Conservation (phyloP, 1,139 yeast genomes). For the Eremothecium gossypii region DNA sequence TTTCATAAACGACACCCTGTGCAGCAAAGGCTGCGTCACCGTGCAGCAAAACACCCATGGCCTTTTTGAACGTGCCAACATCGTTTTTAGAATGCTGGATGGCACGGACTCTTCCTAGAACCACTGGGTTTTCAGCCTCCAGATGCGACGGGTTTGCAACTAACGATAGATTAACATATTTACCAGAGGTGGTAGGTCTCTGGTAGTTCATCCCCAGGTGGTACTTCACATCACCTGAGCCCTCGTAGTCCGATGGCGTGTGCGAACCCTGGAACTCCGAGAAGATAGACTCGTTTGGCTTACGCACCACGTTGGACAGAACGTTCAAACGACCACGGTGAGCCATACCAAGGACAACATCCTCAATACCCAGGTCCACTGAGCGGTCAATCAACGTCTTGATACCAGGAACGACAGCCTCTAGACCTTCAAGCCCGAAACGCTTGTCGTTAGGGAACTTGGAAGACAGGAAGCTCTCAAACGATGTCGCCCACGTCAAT, state of each 20-base stretch:
- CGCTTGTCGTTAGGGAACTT: constrained; percentile 98
- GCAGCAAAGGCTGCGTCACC: constrained; percentile 99
- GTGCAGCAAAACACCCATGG: constrained; percentile 85
- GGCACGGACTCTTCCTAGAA: constrained; percentile 95
- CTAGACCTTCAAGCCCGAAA: constrained; percentile 98
- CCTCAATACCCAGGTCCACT: constrained; percentile 90
- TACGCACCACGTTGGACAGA: constrained; percentile 95
- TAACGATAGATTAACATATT: constrained; percentile 84
- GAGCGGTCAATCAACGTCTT: constrained; percentile 91
- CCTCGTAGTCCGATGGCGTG: constrained; percentile 67
- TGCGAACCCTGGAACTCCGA: constrained; percentile 91
- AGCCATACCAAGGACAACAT: constrained; percentile 97
- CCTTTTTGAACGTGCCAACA: constrained; percentile 71
- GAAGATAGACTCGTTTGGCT: constrained; percentile 95
- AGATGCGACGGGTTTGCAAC: constrained; percentile 99
- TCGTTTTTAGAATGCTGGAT: constrained; percentile 88
- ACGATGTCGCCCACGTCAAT: constrained; percentile 91
- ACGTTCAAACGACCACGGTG: constrained; percentile 98
- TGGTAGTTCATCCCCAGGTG: constrained; percentile 99
- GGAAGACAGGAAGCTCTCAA: constrained; percentile 84
- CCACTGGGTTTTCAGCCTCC: constrained; percentile 99
- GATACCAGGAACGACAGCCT: constrained; percentile 92
- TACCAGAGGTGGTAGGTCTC: constrained; percentile 98
- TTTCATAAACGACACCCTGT: constrained; percentile 98
- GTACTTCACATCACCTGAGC: constrained; percentile 98